These are phyloP conservation scores for Tetrahymena thermophila DNA, from an alignment of 73 alveolate genomes.

Conservation along the genomic window DNA sequence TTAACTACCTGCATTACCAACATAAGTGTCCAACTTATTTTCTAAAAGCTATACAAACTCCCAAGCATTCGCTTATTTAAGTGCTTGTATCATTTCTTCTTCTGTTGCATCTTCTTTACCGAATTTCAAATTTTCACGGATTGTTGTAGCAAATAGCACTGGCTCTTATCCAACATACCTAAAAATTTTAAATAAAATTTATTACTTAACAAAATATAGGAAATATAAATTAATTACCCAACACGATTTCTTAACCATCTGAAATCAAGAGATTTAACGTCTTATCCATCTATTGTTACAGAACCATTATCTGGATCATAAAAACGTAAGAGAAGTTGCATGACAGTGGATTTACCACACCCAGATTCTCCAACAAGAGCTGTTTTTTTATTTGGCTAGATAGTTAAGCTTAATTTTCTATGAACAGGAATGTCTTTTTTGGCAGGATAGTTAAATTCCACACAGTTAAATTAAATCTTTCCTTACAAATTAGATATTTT, in stretches of 20 bases:
- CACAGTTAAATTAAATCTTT: constrained; percentile 46
- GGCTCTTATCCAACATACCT: constrained; percentile 88
- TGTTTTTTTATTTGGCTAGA: constrained; percentile 63
- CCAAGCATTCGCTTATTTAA: constrained; percentile 50
- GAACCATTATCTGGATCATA: constrained; percentile 65
- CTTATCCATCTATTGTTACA: constrained; percentile 55
- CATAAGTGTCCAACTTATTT: constrained; percentile 65
- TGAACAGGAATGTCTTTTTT: constrained; percentile 25
- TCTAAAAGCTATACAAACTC: constrained; percentile 69
- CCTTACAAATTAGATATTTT: constrained; percentile 17
- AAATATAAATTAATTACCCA: constrained; percentile 23
- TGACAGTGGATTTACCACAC: constrained; percentile 71
- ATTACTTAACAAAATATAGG: background rate
- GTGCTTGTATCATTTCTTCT: constrained; percentile 51
- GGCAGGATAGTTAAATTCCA: constrained; percentile 46
- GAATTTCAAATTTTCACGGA: constrained; percentile 69
- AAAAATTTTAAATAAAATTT: background rate
- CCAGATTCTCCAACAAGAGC: constrained; percentile 85
- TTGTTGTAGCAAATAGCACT: constrained; percentile 82
- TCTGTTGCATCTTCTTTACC: constrained; percentile 65
- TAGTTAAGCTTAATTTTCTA: constrained; percentile 22
- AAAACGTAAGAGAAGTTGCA: constrained; percentile 62
- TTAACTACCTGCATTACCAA: constrained; percentile 63
- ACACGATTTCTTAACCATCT: constrained; percentile 56
- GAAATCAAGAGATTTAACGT: constrained; percentile 48